A percentile compares a stretch with the other conserved stretches of the same genome.
phyloP scores from a whole-genome alignment of 768 basidiomycete species.

The Thelephora aurantiotincta region DNA sequence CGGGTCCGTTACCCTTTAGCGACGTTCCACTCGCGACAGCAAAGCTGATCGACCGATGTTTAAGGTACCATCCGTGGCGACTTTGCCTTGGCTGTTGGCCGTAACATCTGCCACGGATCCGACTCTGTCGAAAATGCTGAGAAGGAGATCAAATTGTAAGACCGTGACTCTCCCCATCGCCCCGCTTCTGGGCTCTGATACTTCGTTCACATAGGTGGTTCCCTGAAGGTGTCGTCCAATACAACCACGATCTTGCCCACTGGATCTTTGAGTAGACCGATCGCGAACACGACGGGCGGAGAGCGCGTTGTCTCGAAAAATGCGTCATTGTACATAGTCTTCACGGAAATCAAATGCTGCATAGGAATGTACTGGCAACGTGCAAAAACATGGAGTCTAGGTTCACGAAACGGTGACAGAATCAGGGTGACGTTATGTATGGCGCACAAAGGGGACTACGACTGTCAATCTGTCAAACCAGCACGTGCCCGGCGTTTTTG shows the following conservation, averaged over 20 bases:
- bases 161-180: conserved; percentile 5
- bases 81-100: conserved; percentile 86
- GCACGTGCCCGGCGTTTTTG: too few species aligned
- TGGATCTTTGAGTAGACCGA: conserved; percentile 70
- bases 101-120: conserved; percentile 89
- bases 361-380: not conserved
- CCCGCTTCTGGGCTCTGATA: conserved; percentile 8
- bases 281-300: conserved; percentile 4
- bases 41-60: not conserved
- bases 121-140: conserved; percentile 82
- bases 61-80: conserved; percentile 92
- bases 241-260: conserved; percentile 42
- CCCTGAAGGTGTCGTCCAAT: conserved; percentile 73
- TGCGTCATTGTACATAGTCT: not conserved
- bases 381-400: not conserved
- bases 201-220: conserved; percentile 55
- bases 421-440: too few species aligned
- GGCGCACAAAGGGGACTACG: too few species aligned
- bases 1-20: conserved; percentile 37
- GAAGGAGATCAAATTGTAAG: conserved; percentile 89
- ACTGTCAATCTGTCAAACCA: too few species aligned
- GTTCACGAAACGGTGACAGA: not conserved
- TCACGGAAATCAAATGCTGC: not conserved
- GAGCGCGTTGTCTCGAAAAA: conserved; percentile 1
- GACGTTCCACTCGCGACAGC: conserved; percentile 2